Conservation (phyloP, 2,329 filamentous ascomycete genomes). For the Drechslera avenae region DNA sequence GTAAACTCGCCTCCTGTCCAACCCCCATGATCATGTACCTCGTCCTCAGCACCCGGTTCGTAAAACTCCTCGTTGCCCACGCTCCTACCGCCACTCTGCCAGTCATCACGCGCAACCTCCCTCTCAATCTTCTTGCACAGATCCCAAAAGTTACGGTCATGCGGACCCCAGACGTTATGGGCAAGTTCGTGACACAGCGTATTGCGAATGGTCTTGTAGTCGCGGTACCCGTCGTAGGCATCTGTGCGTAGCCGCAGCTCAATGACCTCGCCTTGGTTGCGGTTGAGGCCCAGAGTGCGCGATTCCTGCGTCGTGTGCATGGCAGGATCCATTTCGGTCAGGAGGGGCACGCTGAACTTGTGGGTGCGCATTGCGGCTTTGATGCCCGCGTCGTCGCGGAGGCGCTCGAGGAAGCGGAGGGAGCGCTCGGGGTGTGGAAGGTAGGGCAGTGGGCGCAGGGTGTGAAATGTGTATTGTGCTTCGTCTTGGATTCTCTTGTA, state of each 20-base stretch:
- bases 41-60: slow-evolving; percentile 33
- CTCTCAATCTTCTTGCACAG: slow-evolving; percentile 84
- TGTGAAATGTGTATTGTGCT: slow-evolving; percentile 78
- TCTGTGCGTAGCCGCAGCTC: slow-evolving; percentile 91
- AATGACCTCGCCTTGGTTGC: slow-evolving; percentile 86
- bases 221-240: slow-evolving; percentile 88
- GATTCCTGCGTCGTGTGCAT: slow-evolving; percentile 83
- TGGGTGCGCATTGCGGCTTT: slow-evolving; percentile 81
- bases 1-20: slow-evolving; percentile 52
- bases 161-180: slow-evolving; percentile 85
- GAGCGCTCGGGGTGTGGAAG: slow-evolving; percentile 77
- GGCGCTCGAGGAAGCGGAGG: slow-evolving; percentile 71
- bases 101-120: slow-evolving; percentile 82
- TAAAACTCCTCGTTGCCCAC: slow-evolving; percentile 45
- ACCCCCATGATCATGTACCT: slow-evolving; percentile 50
- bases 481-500: slow-evolving; percentile 61
- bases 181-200: slow-evolving; percentile 95
- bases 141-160: slow-evolving; percentile 89
- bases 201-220: slow-evolving; percentile 88
- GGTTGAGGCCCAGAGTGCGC: slow-evolving; percentile 82
- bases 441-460: slow-evolving; percentile 74
- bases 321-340: slow-evolving; percentile 95
- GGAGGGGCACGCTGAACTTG: slow-evolving; percentile 79
- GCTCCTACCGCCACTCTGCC: slow-evolving; percentile 67
- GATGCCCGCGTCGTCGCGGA: slow-evolving; percentile 85